phyloP scores from a whole-genome alignment of 2,329 filamentous ascomycete genomes.

The Fusarium sulawesiense region DNA sequence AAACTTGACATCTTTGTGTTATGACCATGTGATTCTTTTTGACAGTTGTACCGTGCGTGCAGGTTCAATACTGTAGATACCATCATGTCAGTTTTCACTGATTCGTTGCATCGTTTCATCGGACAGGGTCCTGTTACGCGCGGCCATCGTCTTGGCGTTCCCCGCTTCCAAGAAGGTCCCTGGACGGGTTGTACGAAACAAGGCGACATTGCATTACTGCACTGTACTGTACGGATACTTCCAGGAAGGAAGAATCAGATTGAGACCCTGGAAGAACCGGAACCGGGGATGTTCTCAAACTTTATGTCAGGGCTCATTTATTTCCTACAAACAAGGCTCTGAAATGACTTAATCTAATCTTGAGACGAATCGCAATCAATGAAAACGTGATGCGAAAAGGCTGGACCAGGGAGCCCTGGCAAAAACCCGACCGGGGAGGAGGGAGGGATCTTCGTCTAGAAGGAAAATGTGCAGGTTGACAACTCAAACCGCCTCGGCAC shows the following conservation, averaged over 20 bases:
- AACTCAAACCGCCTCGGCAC: constrained; percentile 2
- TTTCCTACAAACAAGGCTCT: constrained; percentile 11
- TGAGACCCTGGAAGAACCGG: background rate
- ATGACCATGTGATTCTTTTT: background rate
- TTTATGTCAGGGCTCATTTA: background rate
- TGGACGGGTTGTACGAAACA: constrained; percentile 1
- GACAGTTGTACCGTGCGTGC: background rate
- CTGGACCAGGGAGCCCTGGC: background rate
- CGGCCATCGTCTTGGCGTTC: constrained; percentile 21
- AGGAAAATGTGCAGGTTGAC: background rate
- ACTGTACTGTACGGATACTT: too few relatives aligned
- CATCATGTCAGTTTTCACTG: constrained; percentile 2
- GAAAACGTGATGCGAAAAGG: constrained; percentile 17
- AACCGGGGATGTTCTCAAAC: constrained; percentile 3
- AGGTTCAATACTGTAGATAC: background rate
- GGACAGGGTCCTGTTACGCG: constrained; percentile 9
- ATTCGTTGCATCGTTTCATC: constrained; percentile 11
- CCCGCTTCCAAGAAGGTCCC: constrained; percentile 7
- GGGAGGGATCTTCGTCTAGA: constrained; percentile 3
- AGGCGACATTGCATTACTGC: background rate
- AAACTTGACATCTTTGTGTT: background rate
- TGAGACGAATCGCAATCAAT: constrained; percentile 11
- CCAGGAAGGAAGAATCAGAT: background rate
- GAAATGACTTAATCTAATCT: constrained; percentile 31
- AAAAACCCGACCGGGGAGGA: background rate